A percentile compares a stretch with the other conserved stretches of the same genome.
phyloP scores from a whole-genome alignment of 1,139 yeast genomes.

The Suzukiozyma palmioleophila region DNA sequence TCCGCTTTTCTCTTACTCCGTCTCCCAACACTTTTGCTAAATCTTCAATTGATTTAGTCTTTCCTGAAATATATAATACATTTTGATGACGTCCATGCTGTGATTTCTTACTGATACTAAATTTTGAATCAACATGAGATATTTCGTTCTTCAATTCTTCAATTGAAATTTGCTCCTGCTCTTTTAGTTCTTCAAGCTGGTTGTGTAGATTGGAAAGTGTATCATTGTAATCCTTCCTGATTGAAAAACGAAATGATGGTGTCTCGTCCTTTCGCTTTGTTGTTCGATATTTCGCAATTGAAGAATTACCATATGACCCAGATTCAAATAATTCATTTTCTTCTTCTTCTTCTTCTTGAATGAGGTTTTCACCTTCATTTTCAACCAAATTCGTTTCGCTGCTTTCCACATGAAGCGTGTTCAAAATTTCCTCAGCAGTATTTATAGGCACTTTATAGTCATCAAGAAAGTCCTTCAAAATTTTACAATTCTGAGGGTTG shows the following conservation, averaged over 20 bases:
- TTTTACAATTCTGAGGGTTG: slow-evolving; percentile 7
- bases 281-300: slow-evolving; percentile 18
- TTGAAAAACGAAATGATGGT: slow-evolving; percentile 17
- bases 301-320: slow-evolving; percentile 13
- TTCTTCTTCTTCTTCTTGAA: slow-evolving; percentile 2
- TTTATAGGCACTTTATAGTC: slow-evolving; percentile 27
- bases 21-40: slow-evolving; percentile 12
- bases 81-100: slow-evolving; percentile 30
- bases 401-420: slow-evolving; percentile 21
- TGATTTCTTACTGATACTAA: slow-evolving; percentile 22
- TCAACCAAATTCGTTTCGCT: slow-evolving; percentile 2
- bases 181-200: slow-evolving; percentile 24
- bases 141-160: slow-evolving; percentile 17
- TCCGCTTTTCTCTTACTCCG: slow-evolving; percentile 25
- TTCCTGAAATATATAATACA: slow-evolving; percentile 33
- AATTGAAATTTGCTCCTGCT: slow-evolving; percentile 20
- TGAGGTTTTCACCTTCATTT: slow-evolving; percentile 4
- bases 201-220: slow-evolving; percentile 27
- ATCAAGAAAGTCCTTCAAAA: slow-evolving; percentile 17
- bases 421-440: slow-evolving; percentile 22
- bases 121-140: slow-evolving; percentile 24
- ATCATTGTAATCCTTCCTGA: slow-evolving; percentile 25
- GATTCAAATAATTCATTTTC: slow-evolving; percentile 8
- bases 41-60: slow-evolving; percentile 22
- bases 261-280: slow-evolving; percentile 5